Conservation (phyloP, 1,284 basidiomycete genomes). For the Rhodotorula sp. region DNA sequence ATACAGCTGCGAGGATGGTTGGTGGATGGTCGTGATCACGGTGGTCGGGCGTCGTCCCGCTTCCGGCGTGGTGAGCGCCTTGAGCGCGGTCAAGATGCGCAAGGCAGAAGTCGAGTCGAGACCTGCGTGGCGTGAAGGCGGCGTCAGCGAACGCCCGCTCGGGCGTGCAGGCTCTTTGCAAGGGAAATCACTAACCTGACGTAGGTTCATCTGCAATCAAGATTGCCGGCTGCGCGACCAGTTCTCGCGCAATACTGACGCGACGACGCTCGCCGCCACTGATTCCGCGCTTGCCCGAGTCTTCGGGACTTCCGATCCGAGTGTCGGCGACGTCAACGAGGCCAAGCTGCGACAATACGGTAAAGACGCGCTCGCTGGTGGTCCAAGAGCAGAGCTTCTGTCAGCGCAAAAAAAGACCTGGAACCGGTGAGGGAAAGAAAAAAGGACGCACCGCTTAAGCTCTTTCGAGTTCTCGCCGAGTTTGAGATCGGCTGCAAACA, state of each 20-base stretch:
- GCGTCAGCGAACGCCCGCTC: neutral
- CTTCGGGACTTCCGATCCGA: conserved; percentile 61
- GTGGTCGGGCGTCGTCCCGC: conserved; percentile 53
- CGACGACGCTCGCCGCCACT: conserved; percentile 63
- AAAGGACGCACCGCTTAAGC: conserved; percentile 56
- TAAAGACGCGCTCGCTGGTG: conserved; percentile 58
- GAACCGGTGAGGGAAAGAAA: neutral
- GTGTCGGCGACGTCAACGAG: conserved; percentile 67
- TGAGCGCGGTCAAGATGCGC: conserved; percentile 71
- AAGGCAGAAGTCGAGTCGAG: conserved; percentile 83
- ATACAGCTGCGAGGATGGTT: conserved; percentile 69
- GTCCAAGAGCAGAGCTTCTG: neutral
- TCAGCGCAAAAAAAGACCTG: neutral
- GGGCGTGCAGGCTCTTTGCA: neutral
- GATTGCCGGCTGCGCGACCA: conserved; percentile 63
- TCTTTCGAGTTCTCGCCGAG: conserved; percentile 74
- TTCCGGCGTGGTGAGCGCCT: conserved; percentile 59
- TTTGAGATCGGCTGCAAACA: conserved; percentile 78
- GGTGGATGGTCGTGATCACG: conserved; percentile 60
- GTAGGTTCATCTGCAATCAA: conserved; percentile 67
- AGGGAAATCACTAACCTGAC: conserved; percentile 39
- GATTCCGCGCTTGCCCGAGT: conserved; percentile 60
- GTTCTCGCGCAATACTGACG: conserved; percentile 65
- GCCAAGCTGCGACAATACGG: conserved; percentile 71
- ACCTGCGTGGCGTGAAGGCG: conserved; percentile 51